Evolutionary conservation across 345 rosid genomes (phyloP), one percentile per base, ranked within the genome.

Genomic region (Turritis glabra): DNA sequence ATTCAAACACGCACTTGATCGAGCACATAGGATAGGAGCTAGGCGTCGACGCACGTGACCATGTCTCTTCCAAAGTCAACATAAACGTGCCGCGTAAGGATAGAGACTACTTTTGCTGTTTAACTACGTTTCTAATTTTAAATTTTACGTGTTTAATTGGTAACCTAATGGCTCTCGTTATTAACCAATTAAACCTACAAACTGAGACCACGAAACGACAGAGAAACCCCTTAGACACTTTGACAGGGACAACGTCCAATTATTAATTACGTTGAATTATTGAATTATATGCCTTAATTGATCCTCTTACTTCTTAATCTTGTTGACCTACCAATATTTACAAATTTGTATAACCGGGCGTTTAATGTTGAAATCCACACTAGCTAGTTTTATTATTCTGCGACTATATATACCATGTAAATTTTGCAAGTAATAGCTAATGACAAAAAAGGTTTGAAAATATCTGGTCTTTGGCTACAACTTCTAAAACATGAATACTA

Each of bases 11-110:
- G 69, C 64, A 51, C 64, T 75, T 50, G 69, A 62, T 60, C 56
- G 54, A 76, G 50, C 57, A n/a, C 8, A 4, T 15, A 67, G 46
- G 62, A 40, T 19, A 17, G 23, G 51, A 46, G 57, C 30, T 40
- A 15, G 57, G 41, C 30, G 72, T 74, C 62, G 76, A 58, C 73
- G 40, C 74, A 68, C 74, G 69, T 76, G 79, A 68, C 64, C 64
- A 52, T 76, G 75, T 76, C 74, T 2, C 70, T 53, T 54, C 18
- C 13, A 53, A 26, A 53, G 79, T 76, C 79, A 76, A 60, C 64
- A 62, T 76, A 61, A 76, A 76, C 64, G 75, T 61, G 58, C 79
- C 79, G 75, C 75, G 74, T 69, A 69, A 75, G 46, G 35, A 21
- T 19, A 37, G 27, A 38, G 73, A 67, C 73, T 67, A 50, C 67